Evolutionary conservation across 805 yeast species (phyloP), one percentile per base, ranked within the genome.

Genomic region (Candida krabiensis): DNA sequence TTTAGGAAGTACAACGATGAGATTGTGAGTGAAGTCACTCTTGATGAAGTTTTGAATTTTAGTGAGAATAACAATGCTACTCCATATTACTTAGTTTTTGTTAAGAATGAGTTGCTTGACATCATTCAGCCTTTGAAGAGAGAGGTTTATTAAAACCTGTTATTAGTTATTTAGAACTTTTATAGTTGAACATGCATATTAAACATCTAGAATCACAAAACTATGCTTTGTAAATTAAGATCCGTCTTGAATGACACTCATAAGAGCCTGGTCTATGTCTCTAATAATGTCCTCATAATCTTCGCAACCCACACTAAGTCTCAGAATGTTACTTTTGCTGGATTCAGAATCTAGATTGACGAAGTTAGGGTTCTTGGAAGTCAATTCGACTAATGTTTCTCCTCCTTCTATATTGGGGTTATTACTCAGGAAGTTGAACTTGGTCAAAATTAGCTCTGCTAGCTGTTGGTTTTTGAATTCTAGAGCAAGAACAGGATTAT

Each of bases 1-100:
- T 93, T 80, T 77, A 71, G 96, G 44, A 90, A 88, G 66, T 93
- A 93, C 61, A 93, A 93, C 56, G 99, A 93, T 65, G 98, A 93
- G 53, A 72, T 74, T n/a, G 95, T 93, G n/a, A 79, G 88, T 2
- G 95, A 83, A 47, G 96, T 85, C 1, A 66, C 78, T 0, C 66
- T 70, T 1, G 70, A 68, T 16, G 88, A 84, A 55, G 86, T 86
- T 3, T 75, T 82, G 60, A 80, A 85, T 56, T 80, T 80, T 42
- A 66, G 63, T 21, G 75, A 70, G 30, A 81, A 77, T 0, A 88
- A 88, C 57, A 83, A 88, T 0, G 96, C 97, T 0, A 93, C 98
- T 2, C 98, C 99, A 3, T 91, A 91, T 54, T 91, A 86, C 59
- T 69, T 93, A 34, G 96, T 86, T 0, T 91, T 86, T 57, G 86